These are phyloP conservation scores for Aquanectria penicillioides DNA, from an alignment of 2,329 filamentous ascomycete genomes.

Conservation along the genomic window DNA sequence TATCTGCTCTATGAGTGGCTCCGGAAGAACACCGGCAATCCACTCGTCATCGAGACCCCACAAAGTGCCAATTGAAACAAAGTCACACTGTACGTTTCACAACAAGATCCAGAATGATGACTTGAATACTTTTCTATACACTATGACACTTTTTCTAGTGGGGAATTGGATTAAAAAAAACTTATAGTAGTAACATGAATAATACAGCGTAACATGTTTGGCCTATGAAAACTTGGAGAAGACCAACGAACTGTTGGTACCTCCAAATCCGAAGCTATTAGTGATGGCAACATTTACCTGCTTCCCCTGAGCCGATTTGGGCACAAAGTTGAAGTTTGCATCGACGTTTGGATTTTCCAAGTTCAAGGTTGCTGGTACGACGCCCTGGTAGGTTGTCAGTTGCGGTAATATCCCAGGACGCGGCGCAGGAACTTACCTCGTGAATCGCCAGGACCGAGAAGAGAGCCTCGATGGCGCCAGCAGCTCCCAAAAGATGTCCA, in stretches of 20 bases:
- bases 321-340: constrained; percentile 87
- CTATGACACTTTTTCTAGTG: background rate
- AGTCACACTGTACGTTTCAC: constrained; percentile 24
- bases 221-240: constrained; percentile 60
- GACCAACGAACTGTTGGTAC: constrained; percentile 91
- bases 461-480: constrained; percentile 89
- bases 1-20: constrained; percentile 36
- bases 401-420: background rate
- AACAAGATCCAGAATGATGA: background rate
- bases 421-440: constrained; percentile 66
- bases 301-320: constrained; percentile 75
- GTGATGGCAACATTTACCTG: constrained; percentile 80
- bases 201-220: background rate
- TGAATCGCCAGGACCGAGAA: constrained; percentile 83
- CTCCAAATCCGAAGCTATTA: constrained; percentile 98
- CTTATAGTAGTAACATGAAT: no score
- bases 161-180: background rate
- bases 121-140: background rate
- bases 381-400: constrained; percentile 64
- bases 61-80: constrained; percentile 16
- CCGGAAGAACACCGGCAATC: constrained; percentile 41
- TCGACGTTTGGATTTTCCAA: constrained; percentile 72
- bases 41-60: background rate
- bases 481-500: constrained; percentile 90
- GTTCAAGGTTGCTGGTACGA: constrained; percentile 88